phyloP scores from a whole-genome alignment of 2,329 filamentous ascomycete species.

The Calonectria hawksworthii region DNA sequence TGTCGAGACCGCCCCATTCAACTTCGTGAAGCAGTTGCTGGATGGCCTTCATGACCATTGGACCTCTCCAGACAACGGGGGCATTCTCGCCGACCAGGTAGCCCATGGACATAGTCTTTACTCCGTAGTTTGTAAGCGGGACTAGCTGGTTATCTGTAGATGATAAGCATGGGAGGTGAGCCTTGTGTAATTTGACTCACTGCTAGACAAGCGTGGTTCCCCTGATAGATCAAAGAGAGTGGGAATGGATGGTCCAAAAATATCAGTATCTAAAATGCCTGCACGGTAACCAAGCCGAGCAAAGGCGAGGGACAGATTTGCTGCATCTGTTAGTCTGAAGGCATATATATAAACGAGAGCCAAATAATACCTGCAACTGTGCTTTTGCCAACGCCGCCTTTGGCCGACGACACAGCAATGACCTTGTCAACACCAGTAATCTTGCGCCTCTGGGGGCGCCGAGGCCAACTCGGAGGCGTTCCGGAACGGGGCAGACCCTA shows the following conservation, averaged over 20 bases:
- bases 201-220: slow-evolving; percentile 80
- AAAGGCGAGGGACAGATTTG: slow-evolving; percentile 89
- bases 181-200: slow-evolving; percentile 60
- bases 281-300: slow-evolving; percentile 84
- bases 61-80: slow-evolving; percentile 92
- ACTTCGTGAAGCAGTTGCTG: slow-evolving; percentile 97
- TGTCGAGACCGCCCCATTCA: slow-evolving; percentile 90
- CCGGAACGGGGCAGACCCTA: slow-evolving; percentile 89
- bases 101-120: slow-evolving; percentile 99
- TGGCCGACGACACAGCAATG: slow-evolving; percentile 97
- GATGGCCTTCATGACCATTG: slow-evolving; percentile 98
- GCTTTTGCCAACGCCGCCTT: slow-evolving; percentile 98
- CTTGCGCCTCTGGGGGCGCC: slow-evolving; percentile 83
- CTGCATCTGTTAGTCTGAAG: slow-evolving; percentile 49
- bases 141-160: slow-evolving; percentile 80
- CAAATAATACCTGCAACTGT: slow-evolving; percentile 80
- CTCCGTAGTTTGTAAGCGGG: slow-evolving; percentile 92
- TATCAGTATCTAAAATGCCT: slow-evolving; percentile 94
- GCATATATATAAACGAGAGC: not conserved
- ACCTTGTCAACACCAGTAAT: slow-evolving; percentile 91
- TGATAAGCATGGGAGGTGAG: slow-evolving; percentile 17
- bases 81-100: slow-evolving; percentile 86
- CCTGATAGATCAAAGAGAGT: slow-evolving; percentile 87
- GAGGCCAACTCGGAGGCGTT: slow-evolving; percentile 68
- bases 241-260: slow-evolving; percentile 95